Base-by-base conservation (phyloP, 345 rosid genomes). In the Gossypioides kirkii region DNA sequence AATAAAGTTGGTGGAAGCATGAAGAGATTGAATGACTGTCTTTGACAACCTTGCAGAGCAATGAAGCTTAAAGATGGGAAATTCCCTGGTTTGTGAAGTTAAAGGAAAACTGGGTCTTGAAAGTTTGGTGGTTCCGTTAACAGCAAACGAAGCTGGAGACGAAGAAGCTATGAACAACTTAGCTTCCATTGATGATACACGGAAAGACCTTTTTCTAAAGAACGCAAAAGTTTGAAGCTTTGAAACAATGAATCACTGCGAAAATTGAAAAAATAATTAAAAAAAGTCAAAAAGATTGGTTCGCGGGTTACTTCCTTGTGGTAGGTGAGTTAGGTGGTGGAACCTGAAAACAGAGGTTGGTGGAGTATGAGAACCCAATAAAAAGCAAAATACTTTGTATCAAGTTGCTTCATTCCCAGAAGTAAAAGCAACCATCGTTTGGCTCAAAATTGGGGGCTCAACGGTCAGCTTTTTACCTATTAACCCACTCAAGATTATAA, bases 1-100 rank as follows among this genome's bases (percentile, higher is more conserved):
- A 61, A 77, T 56, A 13, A 82, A 82, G 66, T 83, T 73, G 45
- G 83, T 73, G 17, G 85, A 77, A 25, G 87, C 88, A 8, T 81
- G 78, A 61, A 81, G 72, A 25, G 87, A 62, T 10, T 20, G 50
- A 32, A 73, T 38, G 77, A 83, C 71, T 71, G 75, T 79, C 59
- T 78, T 81, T 0, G 83, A 73, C 56, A 63, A 80, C 65, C 71
- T 74, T 28, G 83, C 81, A 23, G 72, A 76, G 28, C 78, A 78
- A 47, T 61, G 16, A 50, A 75, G 67, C 18, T 14, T 63, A 25
- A 59, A 61, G 53, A 28, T 41, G 14, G 80, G 70, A 36, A 63
- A 20, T 60, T 60, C 70, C 23, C 70, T 49, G 38, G 70, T 7
- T 2, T 70, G 79, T 54, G 69, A 63, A 73, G 61, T 45, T 20